Evolutionary conservation across 345 rosid species (phyloP), one percentile per base, ranked within the genome.

Genomic region (Carallia pectinifolia): DNA sequence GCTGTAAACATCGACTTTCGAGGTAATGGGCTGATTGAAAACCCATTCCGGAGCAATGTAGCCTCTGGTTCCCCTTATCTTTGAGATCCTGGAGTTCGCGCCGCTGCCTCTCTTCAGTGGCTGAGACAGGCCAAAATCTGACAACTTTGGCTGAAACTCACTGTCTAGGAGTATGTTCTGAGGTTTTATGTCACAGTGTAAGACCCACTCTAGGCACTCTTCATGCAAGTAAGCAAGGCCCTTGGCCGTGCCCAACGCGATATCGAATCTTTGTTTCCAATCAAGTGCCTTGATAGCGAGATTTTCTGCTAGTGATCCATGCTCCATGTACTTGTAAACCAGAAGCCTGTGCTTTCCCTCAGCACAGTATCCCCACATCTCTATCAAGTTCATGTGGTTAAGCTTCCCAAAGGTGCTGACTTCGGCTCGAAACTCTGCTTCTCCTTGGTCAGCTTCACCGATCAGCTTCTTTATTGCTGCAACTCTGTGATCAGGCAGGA

Each of bases 191-290:
- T 64, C 74, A 18, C 74, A 71, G 36, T 71, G 74, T 2, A 71
- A 23, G 64, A 71, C 62, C 74, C 74, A 71, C 44, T 54, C 74
- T 47, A 64, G 4, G 62, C 74, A 71, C 58, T 71, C 63, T 53
- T 71, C 74, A 23, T 71, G 74, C 44, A 63, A 27, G 44, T 71
- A 71, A 53, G 74, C 74, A 10, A 71, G 74, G 13, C 68, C 74
- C 64, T n/a, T 63, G 5, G 74, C 74, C 2, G 62, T 40, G 15
- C 74, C 74, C 4, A 71, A 18, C 0, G 75, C 75, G 33, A 72
- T 72, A 6, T 23, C 55, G 9, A 65, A 34, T n/a, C 66, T 64
- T 58, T 58, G 60, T 13, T 36, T 18, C 64, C 59, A 58, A 13
- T 18, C 76, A 36, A 72, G 69, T 36, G 18, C 36, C 7, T 50